These are phyloP conservation scores for Solanum hybrid DNA, from an alignment of 305 asterid genomes.

Conservation along the genomic window DNA sequence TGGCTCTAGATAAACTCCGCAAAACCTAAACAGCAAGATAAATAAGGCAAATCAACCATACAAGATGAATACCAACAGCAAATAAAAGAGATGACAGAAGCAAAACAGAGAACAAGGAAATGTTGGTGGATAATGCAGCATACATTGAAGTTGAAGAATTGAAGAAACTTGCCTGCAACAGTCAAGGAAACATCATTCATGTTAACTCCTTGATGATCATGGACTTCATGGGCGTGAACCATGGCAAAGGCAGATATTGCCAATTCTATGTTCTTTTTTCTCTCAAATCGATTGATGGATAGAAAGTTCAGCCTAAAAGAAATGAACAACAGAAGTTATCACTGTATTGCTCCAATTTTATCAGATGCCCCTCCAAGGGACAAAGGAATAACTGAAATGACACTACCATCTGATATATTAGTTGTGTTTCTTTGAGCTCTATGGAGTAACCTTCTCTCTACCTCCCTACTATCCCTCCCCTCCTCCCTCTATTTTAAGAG, in stretches of 20 bases:
- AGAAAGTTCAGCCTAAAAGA: constrained; percentile 62
- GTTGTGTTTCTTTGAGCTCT: not conserved
- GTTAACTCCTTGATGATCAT: constrained; percentile 22
- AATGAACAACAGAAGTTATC: not conserved
- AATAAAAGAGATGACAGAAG: not conserved
- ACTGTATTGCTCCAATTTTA: constrained; percentile 8
- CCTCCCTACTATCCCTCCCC: not conserved
- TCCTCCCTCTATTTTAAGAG: not conserved
- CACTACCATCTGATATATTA: not conserved
- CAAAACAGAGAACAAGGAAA: not conserved
- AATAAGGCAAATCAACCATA: not conserved
- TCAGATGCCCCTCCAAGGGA: constrained; percentile 9
- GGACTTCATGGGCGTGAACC: constrained; percentile 35
- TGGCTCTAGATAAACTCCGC: not conserved
- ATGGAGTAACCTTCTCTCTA: not conserved
- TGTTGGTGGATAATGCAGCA: not conserved
- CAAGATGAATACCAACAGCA: not conserved
- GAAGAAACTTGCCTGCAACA: constrained; percentile 52
- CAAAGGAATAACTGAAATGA: not conserved
- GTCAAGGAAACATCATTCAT: constrained; percentile 22
- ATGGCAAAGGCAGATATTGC: constrained; percentile 82
- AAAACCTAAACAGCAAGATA: not conserved
- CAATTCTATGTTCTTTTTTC: constrained; percentile 84
- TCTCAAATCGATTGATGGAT: constrained; percentile 89
- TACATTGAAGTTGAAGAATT: not conserved